Percentiles rank a stretch among this genome's conserved stretches.
Conservation (phyloP, 2,329 filamentous ascomycete genomes). For the Fusarium pseudoanthophilum region DNA sequence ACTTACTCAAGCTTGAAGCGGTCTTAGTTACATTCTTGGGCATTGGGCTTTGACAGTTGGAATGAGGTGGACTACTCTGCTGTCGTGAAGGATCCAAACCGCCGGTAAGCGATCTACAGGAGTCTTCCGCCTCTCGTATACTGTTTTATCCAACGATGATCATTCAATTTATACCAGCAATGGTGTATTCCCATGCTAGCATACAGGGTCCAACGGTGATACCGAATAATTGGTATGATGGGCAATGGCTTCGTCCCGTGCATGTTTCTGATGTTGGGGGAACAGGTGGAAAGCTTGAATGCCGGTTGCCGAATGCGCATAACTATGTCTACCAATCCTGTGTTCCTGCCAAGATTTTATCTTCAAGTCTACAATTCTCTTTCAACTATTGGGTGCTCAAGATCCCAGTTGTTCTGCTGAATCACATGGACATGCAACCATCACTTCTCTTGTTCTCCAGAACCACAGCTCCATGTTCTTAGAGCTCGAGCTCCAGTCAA, state of each 20-base stretch:
- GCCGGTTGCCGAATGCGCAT: background rate
- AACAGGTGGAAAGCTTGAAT: background rate
- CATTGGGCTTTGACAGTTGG: background rate
- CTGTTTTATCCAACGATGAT: background rate
- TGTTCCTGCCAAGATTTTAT: background rate
- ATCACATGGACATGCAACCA: background rate
- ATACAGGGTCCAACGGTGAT: background rate
- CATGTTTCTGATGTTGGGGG: background rate
- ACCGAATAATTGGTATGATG: background rate
- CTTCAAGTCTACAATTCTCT: rapidly evolving
- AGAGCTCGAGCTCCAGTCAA: background rate
- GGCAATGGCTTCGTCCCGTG: rapidly evolving
- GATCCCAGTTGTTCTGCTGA: background rate
- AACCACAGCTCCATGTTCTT: no score
- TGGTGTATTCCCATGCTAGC: background rate
- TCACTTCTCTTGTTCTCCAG: background rate
- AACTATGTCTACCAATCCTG: rapidly evolving
- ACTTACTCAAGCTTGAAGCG: background rate
- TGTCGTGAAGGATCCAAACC: background rate
- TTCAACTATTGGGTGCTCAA: background rate
- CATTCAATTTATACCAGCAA: rapidly evolving
- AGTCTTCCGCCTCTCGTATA: background rate
- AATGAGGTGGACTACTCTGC: background rate
- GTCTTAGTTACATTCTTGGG: background rate
- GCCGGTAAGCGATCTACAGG: background rate